Conservation (phyloP, 2,329 filamentous ascomycete genomes). For the Fusarium succisae region DNA sequence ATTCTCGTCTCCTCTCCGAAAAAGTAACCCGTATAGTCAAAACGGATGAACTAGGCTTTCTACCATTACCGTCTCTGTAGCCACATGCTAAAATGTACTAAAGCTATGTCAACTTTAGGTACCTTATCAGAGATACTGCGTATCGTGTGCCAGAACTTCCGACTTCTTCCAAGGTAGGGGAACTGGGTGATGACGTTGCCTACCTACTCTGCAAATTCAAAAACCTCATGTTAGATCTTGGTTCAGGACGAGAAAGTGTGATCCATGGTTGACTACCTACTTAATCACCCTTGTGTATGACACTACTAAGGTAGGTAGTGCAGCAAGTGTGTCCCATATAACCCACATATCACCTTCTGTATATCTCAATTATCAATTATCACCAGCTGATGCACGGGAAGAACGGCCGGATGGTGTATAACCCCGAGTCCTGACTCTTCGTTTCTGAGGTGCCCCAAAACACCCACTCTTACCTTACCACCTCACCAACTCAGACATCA, state of each 20-base stretch:
- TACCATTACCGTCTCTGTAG: background rate
- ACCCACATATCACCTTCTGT: background rate
- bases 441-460: background rate
- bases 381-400: background rate
- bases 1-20: background rate
- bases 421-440: background rate
- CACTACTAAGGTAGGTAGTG: background rate
- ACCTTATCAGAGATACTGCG: background rate
- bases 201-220: background rate
- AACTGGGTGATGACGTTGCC: background rate
- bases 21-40: background rate
- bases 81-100: background rate
- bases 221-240: background rate
- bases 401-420: background rate
- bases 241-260: background rate
- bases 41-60: background rate
- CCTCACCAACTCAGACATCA: too few species aligned
- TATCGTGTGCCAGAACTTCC: background rate
- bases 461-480: background rate
- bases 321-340: background rate
- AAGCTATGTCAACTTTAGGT: background rate
- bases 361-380: background rate
- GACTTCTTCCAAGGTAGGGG: background rate
- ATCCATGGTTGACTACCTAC: background rate
- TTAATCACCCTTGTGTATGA: background rate